A percentile compares a stretch with the other conserved stretches of the same genome.
Evolutionary conservation across 331 rosid species (phyloP).

Genomic region (Malus hybrid): DNA sequence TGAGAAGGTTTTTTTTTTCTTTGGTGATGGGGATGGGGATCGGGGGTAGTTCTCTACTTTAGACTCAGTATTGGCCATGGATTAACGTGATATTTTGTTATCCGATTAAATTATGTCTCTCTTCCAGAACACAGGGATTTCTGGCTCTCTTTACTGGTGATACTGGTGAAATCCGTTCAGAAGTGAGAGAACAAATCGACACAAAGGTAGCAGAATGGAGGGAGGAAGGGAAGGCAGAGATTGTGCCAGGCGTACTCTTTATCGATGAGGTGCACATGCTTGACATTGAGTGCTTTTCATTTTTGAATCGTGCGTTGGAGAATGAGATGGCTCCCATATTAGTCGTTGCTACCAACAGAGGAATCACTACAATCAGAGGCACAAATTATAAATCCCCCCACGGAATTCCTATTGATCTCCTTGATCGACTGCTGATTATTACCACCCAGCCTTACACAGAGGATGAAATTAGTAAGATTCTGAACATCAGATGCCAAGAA

Average conservation of each 20-base stretch:
- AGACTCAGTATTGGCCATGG: background rate
- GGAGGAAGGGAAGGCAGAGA: conserved; percentile 99
- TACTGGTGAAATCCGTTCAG: conserved; percentile 96
- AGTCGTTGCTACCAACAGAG: conserved; percentile 95
- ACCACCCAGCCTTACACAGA: conserved; percentile 81
- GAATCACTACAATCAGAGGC: conserved; percentile 89
- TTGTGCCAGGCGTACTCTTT: conserved; percentile 93
- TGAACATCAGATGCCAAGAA: conserved; percentile 85
- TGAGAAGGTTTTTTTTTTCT: no score
- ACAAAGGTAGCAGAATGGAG: conserved; percentile 99
- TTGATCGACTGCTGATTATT: conserved; percentile 88
- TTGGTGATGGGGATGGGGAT: no score
- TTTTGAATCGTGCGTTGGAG: conserved; percentile 88
- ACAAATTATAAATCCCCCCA: conserved; percentile 94
- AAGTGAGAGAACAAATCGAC: conserved; percentile 97
- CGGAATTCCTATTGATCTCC: conserved; percentile 90
- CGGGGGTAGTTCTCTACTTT: background rate
- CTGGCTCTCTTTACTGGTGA: conserved; percentile 96
- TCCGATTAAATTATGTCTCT: conserved; percentile 11
- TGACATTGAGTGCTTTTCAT: conserved; percentile 94
- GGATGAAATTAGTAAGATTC: conserved; percentile 74
- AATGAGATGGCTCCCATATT: conserved; percentile 96
- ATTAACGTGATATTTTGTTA: background rate
- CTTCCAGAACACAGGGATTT: conserved; percentile 91
- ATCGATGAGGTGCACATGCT: conserved; percentile 99